phyloP scores from a whole-genome alignment of 495 filamentous ascomycete species.

The Xylaria curta region DNA sequence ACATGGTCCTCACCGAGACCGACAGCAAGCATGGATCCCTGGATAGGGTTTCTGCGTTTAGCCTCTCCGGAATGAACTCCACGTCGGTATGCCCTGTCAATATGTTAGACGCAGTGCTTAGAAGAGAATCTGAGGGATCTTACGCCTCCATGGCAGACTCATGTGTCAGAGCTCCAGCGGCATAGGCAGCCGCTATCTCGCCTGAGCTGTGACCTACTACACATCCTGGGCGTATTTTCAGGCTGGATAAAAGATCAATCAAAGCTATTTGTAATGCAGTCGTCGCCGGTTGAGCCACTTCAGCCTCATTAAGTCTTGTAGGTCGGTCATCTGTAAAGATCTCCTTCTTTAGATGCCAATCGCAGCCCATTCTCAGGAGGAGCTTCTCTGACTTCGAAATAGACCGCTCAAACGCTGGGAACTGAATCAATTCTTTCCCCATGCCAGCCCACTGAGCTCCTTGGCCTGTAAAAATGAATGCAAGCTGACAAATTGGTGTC shows the following conservation, averaged over 20 bases:
- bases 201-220: constrained; percentile 32
- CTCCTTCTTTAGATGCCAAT: constrained; percentile 44
- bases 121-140: constrained; percentile 19
- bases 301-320: constrained; percentile 36
- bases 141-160: constrained; percentile 33
- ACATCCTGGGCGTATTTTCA: constrained; percentile 49
- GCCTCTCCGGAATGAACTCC: constrained; percentile 7
- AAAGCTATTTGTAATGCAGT: constrained; percentile 56
- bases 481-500: constrained; percentile 35
- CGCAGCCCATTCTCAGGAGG: constrained; percentile 40
- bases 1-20: constrained; percentile 29
- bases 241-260: constrained; percentile 55
- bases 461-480: constrained; percentile 51
- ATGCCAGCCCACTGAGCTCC: constrained; percentile 60
- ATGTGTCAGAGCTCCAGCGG: constrained; percentile 24
- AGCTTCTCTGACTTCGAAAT: constrained; percentile 41
- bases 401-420: constrained; percentile 37
- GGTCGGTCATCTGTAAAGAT: constrained; percentile 32
- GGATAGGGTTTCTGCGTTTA: constrained; percentile 16
- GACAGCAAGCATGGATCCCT: constrained; percentile 45
- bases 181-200: constrained; percentile 35
- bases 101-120: background rate
- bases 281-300: constrained; percentile 35
- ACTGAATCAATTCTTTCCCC: constrained; percentile 54
- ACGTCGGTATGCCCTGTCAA: constrained; percentile 1